Evolutionary conservation across 2,329 filamentous ascomycete genomes (phyloP).

Genomic region (Xylariales sp.): DNA sequence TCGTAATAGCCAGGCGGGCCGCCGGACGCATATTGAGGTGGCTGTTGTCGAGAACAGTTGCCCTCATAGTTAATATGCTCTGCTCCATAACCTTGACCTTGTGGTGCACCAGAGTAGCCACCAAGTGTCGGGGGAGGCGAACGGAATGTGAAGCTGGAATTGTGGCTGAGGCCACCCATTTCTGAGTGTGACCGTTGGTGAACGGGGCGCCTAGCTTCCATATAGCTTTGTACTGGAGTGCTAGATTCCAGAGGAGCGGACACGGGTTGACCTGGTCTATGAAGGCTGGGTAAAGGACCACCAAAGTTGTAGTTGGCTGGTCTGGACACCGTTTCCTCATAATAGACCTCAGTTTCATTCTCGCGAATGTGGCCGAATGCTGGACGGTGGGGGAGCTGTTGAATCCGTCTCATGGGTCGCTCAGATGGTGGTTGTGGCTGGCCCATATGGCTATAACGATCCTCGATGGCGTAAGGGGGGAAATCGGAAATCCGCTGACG

Average conservation of each 20-base stretch:
- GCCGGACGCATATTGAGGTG: slow-evolving; percentile 4
- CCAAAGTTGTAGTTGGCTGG: slow-evolving; percentile 14
- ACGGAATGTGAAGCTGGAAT: slow-evolving; percentile 12
- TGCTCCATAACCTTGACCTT: slow-evolving; percentile 10
- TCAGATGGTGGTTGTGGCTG: slow-evolving; percentile 9
- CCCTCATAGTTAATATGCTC: slow-evolving; percentile 13
- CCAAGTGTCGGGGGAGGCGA: slow-evolving; percentile 8
- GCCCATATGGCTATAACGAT: slow-evolving; percentile 11
- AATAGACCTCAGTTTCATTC: slow-evolving; percentile 23
- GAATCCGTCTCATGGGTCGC: slow-evolving; percentile 17
- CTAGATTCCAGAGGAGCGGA: slow-evolving; percentile 15
- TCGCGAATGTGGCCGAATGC: slow-evolving; percentile 29
- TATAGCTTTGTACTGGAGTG: slow-evolving; percentile 10
- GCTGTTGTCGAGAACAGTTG: slow-evolving; percentile 11
- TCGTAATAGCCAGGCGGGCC: slow-evolving; percentile 17
- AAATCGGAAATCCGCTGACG: slow-evolving; percentile 19
- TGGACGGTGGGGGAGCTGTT: slow-evolving; percentile 23
- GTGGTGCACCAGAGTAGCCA: slow-evolving; percentile 13
- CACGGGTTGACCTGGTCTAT: slow-evolving; percentile 15
- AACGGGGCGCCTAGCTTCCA: slow-evolving; percentile 12
- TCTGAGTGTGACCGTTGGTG: slow-evolving; percentile 27
- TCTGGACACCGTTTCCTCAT: slow-evolving; percentile 10
- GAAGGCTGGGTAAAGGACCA: slow-evolving; percentile 16
- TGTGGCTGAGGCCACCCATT: slow-evolving; percentile 13
- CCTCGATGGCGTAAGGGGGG: slow-evolving; percentile 11